These are phyloP conservation scores for Pelargonium citronellum DNA, from an alignment of 441 rosid genomes.

Conservation along the genomic window DNA sequence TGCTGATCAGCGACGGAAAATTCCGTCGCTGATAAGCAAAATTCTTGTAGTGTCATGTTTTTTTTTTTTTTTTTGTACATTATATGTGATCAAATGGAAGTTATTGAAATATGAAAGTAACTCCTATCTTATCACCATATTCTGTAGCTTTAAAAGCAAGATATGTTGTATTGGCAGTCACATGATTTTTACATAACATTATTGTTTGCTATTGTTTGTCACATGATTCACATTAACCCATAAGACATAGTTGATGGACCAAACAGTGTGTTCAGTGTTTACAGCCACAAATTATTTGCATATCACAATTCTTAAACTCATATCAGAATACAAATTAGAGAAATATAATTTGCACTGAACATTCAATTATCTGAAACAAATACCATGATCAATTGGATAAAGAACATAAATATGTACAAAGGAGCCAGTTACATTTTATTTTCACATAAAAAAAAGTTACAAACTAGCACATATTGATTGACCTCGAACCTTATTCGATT, in stretches of 20 bases:
- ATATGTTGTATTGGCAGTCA: not conserved
- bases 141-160: not conserved
- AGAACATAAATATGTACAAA: constrained; percentile 3
- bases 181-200: not conserved
- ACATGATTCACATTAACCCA: not conserved
- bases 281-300: too few relatives aligned
- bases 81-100: too few relatives aligned
- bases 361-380: not conserved
- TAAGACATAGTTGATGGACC: too few relatives aligned
- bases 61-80: too few relatives aligned
- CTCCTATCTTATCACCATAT: not conserved
- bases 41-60: too few relatives aligned
- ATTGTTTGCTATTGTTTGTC: not conserved
- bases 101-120: not conserved
- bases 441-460: not conserved
- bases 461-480: not conserved
- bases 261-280: too few relatives aligned
- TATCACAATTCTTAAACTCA: too few relatives aligned
- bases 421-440: constrained; percentile 3
- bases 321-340: too few relatives aligned
- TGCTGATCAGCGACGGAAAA: too few relatives aligned
- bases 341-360: not conserved
- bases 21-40: too few relatives aligned
- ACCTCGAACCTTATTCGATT: not conserved
- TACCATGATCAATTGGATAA: too few relatives aligned